Base-by-base conservation (phyloP, 768 basidiomycete genomes). In the Mycena vitilis region DNA sequence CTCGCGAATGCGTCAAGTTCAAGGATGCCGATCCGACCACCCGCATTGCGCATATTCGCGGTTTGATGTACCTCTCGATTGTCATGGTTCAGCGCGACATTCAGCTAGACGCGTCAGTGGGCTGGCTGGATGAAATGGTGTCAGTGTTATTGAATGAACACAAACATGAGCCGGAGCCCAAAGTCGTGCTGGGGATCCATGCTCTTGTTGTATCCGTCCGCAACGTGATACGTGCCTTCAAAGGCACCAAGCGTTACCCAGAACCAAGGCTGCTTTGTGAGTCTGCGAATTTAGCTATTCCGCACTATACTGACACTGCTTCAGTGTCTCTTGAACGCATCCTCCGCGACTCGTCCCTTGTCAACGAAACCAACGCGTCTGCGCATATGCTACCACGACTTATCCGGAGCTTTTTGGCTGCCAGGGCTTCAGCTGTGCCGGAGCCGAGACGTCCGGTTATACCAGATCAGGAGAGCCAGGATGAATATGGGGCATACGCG, bases 1-100 rank as follows among this genome's bases (percentile, higher is more conserved):
- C 91, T 8, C 87, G 84, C 20, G 85, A 84, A 34, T 95, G 93
- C 72, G 83, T 94, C 62, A 78, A 81, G 61, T 95, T 96, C 76
- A 79, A 81, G n/a, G 79, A 86, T 30, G 90, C 90, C 0, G 90
- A 94, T 68, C 77, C 83, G 20, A 81, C 84, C 18, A 89, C 91
- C 0, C 86, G 94, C 18, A 77, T 85, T n/a, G 88, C 89, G n/a
- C 86, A 88, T 67, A 87, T 98, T 54, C 88, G 91, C 4, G 93
- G 92, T 4, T 82, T 92, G 75, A 88, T 90, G 84, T 87, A 91
- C 74, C 84, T 95, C 52, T 87, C 86, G 2, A 85, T 87, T 44
- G 83, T 94, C 13, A 80, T 90, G 73, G 83, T 86, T 23, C 86
- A 88, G 37, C 85, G 88, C 45, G 73, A 77, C 1, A 74, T 90